Base-by-base conservation (phyloP, 2,329 filamentous ascomycete species). In the Ramichloridium luteum region DNA sequence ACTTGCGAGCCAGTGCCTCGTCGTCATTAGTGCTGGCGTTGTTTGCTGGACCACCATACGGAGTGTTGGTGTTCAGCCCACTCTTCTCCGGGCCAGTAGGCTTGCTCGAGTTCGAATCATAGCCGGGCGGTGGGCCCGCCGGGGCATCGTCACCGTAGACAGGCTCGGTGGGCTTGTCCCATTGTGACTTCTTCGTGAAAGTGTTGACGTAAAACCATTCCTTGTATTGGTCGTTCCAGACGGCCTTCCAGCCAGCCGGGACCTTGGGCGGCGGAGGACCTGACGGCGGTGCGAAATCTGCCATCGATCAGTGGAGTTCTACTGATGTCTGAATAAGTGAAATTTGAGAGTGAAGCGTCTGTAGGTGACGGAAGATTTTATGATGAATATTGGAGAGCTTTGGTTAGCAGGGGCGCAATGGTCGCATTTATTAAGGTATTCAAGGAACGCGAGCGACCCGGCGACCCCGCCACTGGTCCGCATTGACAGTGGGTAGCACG, bases 141-240 rank as follows among this genome's bases (percentile, higher is more conserved):
- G 77, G 61, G 53, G 27, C 56, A 46, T 22, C 57, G 52, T 28
- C 54, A 48, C 33, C 57, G 43, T 72, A 70, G 31, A 74, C 74
- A 26, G 80, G 77, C 32, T 68, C 68, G 22, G 75, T 82, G 12
- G 85, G 85, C 45, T 74, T 78, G 4, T 93, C 80, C 86, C 86
- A 94, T 68, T 88, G 80, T 4, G 86, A 93, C 53, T 80, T 70
- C 50, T 90, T 90, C 43, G 85, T 93, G 57, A 77, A 72, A 39
- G 80, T 72, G 62, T 94, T 90, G 38, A 93, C 80, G 62, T 81
- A 94, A 70, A 90, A 93, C 77, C 82, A 93, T 69, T 90, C 79
- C 50, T 78, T 78, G 64, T 93, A 93, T 51, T 90, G 76, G 0
- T 80, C 74, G 57, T 93, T 90, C 72, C 77, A 93, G 43, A 83